phyloP scores from a whole-genome alignment of 257 asterid genomes.

The Solanum bukasovii region DNA sequence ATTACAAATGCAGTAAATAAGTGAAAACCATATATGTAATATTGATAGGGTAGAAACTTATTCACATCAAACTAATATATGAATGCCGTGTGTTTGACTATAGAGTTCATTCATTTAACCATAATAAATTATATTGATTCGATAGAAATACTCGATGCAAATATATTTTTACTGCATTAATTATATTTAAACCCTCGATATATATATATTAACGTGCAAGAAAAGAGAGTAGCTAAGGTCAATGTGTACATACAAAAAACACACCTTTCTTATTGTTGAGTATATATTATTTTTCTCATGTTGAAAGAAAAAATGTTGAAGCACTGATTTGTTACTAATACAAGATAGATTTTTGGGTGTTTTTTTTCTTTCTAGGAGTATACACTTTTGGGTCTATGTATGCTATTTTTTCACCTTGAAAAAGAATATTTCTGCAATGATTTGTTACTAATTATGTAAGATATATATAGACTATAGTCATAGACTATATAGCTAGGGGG shows the following conservation, averaged over 20 bases:
- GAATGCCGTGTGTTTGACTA: not conserved
- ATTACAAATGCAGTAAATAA: not conserved
- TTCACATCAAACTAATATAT: no score
- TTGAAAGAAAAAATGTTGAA: not conserved
- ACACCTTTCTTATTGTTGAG: not conserved
- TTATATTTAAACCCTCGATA: not conserved
- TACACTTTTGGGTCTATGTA: not conserved
- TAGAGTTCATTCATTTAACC: not conserved
- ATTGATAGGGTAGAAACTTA: not conserved
- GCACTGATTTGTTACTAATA: not conserved
- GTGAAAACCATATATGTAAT: not conserved
- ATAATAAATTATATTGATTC: not conserved
- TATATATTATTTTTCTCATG: not conserved
- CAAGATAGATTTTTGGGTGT: not conserved
- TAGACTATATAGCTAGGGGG: not conserved
- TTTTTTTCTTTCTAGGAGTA: not conserved
- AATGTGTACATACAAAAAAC: not conserved
- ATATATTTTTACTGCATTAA: not conserved
- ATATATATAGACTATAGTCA: not conserved
- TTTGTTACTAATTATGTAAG: not conserved
- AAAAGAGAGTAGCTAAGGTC: not conserved
- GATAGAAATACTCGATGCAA: accelerated
- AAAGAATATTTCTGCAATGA: not conserved
- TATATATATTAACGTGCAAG: not conserved
- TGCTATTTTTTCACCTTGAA: not conserved